phyloP scores from a whole-genome alignment of 345 rosid species.

The Linum lewisii region DNA sequence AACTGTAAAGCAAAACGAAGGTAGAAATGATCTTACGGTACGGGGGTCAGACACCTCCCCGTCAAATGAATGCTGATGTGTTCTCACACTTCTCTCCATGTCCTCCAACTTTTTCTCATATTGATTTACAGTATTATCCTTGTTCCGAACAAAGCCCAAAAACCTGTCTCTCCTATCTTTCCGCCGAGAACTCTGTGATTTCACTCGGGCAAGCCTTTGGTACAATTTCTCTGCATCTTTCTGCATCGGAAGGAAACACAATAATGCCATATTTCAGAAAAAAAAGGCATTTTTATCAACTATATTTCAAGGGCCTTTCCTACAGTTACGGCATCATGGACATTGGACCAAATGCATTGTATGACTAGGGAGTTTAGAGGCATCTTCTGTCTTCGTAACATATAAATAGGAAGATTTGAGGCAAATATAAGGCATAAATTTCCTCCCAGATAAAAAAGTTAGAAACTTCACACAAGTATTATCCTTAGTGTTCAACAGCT shows the following conservation, averaged over 20 bases:
- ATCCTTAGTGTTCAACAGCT: background rate
- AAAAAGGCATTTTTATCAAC: background rate
- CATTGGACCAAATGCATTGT: background rate
- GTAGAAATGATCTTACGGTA: background rate
- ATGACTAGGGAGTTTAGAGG: background rate
- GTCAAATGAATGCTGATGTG: conserved; percentile 24
- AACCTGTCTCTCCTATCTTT: background rate
- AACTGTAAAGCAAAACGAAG: background rate
- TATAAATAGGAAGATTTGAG: background rate
- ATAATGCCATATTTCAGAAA: background rate
- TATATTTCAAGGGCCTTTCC: background rate
- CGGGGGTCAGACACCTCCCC: background rate
- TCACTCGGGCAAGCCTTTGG: conserved; percentile 43
- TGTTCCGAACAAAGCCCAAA: conserved; percentile 39
- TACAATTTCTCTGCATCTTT: conserved; percentile 54
- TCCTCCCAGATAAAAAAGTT: too few species aligned
- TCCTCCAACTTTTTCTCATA: conserved; percentile 58
- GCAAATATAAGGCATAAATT: background rate
- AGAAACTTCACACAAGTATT: background rate
- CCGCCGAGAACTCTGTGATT: conserved; percentile 7
- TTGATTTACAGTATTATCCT: conserved; percentile 49
- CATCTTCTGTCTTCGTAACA: background rate
- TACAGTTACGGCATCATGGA: background rate
- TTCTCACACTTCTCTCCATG: conserved; percentile 51
- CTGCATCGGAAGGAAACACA: conserved; percentile 20